phyloP scores from a whole-genome alignment of 2,329 filamentous ascomycete species.

The Whalleya microplaca region DNA sequence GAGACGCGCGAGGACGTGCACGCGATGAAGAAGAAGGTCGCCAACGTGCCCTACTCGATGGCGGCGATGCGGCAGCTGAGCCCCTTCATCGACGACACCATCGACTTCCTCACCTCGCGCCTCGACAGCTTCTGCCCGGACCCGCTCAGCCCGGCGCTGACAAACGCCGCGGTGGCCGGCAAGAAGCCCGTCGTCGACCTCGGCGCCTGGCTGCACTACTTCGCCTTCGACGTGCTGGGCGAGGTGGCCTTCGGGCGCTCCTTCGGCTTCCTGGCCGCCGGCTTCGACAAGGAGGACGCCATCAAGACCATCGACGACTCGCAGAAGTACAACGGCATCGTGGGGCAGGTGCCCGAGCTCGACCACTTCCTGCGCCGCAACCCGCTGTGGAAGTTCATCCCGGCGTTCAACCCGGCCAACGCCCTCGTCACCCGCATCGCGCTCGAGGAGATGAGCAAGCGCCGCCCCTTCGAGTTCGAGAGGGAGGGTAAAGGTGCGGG shows the following conservation, averaged over 20 bases:
- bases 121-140: conserved; percentile 45
- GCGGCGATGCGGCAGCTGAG: conserved; percentile 55
- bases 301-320: conserved; percentile 57
- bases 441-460: conserved; percentile 51
- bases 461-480: conserved; percentile 51
- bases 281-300: conserved; percentile 52
- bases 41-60: conserved; percentile 57
- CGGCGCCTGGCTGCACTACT: conserved; percentile 49
- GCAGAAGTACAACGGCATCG: conserved; percentile 56
- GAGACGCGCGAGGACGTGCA: conserved; percentile 58
- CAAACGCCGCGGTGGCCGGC: conserved; percentile 18
- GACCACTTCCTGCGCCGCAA: conserved; percentile 53
- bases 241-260: conserved; percentile 55
- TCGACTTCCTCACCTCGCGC: conserved; percentile 48
- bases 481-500: conserved; percentile 44
- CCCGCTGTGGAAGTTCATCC: conserved; percentile 47
- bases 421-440: conserved; percentile 57
- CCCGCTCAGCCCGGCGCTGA: conserved; percentile 18
- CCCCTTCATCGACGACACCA: conserved; percentile 55
- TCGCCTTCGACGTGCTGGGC: conserved; percentile 55
- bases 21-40: conserved; percentile 57
- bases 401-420: conserved; percentile 47
- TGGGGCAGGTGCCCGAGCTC: conserved; percentile 55
- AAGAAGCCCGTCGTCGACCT: conserved; percentile 45
- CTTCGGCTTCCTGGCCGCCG: conserved; percentile 57